Conservation (phyloP, 208 protist genomes). For the Acanthamoeba healyi region DNA sequence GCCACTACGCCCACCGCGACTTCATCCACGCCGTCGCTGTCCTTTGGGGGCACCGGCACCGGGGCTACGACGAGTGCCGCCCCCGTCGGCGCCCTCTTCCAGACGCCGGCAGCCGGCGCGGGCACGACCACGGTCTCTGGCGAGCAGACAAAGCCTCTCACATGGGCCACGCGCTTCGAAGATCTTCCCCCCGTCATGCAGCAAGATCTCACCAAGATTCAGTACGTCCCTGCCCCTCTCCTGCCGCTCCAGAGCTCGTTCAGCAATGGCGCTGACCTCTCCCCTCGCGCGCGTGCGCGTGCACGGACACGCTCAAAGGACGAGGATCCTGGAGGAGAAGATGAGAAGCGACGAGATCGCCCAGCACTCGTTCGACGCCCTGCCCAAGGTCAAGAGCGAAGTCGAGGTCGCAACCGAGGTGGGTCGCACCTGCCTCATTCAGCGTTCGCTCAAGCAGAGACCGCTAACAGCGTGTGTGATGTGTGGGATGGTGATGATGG, state of each 20-base stretch:
- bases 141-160: constrained; percentile 28
- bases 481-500: no score
- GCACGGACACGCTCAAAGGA: not conserved
- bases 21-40: not conserved
- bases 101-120: not conserved
- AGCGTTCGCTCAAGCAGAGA: no score
- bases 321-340: constrained; percentile 57
- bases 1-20: not conserved
- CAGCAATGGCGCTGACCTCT: no score
- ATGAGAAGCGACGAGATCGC: constrained; percentile 62
- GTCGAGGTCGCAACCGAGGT: constrained; percentile 2
- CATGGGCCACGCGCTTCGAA: constrained; percentile 24
- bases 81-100: constrained; percentile 39
- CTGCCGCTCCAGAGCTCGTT: no score
- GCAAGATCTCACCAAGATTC: constrained; percentile 70
- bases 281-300: no score
- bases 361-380: constrained; percentile 12
- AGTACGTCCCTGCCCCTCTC: not conserved
- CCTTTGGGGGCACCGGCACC: not conserved
- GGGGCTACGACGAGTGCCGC: not conserved
- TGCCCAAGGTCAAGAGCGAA: not conserved
- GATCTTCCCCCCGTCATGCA: constrained; percentile 44
- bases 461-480: no score
- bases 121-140: not conserved
- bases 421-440: no score